Evolutionary conservation across 1,284 basidiomycete genomes (phyloP).

Genomic region (Ganoderma boninense): DNA sequence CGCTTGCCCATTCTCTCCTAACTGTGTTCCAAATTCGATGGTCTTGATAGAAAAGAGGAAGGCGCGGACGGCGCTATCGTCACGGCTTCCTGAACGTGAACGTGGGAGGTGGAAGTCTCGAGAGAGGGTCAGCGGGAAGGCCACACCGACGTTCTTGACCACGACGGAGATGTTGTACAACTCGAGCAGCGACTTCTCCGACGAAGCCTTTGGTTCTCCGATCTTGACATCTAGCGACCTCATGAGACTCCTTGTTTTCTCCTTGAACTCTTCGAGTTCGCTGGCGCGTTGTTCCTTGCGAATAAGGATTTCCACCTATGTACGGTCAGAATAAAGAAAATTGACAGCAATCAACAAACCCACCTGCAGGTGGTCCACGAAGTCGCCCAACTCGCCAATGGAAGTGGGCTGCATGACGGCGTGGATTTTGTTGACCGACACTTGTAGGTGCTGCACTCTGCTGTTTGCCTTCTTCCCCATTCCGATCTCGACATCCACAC

Average conservation of each 20-base stretch:
- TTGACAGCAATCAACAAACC: constrained; percentile 4
- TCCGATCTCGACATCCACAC: constrained; percentile 70
- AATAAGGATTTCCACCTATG: constrained; percentile 75
- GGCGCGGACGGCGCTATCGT: constrained; percentile 66
- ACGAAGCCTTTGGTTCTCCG: constrained; percentile 46
- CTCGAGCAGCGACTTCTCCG: constrained; percentile 68
- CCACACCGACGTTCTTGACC: constrained; percentile 81
- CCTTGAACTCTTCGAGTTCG: constrained; percentile 85
- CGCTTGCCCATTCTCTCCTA: constrained; percentile 83
- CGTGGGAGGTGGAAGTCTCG: constrained; percentile 57
- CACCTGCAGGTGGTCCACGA: constrained; percentile 85
- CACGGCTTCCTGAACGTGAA: constrained; percentile 46
- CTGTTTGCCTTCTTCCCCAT: constrained; percentile 42
- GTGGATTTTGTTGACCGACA: constrained; percentile 80
- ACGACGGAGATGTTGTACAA: constrained; percentile 70
- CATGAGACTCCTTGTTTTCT: constrained; percentile 77
- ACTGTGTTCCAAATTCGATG: constrained; percentile 75
- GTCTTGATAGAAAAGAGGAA: constrained; percentile 85
- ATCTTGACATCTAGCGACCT: constrained; percentile 75
- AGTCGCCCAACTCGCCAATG: constrained; percentile 87
- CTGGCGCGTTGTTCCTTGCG: constrained; percentile 76
- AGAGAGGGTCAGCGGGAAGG: constrained; percentile 78
- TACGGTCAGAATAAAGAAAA: constrained; percentile 17
- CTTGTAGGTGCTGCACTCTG: constrained; percentile 53
- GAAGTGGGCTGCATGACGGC: constrained; percentile 94